Base-by-base conservation (phyloP, 805 yeast species). In the Candida succiphila region DNA sequence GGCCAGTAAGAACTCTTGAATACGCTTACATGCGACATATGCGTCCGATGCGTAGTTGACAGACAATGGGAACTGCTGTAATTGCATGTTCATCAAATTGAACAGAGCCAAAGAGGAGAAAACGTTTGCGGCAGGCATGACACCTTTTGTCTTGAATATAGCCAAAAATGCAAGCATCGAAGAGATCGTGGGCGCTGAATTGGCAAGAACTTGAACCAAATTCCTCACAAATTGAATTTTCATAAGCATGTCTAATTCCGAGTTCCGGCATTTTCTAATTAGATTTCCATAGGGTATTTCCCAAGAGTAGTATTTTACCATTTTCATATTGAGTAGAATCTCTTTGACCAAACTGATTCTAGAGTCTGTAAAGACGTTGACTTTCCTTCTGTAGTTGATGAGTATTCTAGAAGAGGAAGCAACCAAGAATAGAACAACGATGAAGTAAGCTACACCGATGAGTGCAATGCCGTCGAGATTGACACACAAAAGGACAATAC, bases 221-320 rank as follows among this genome's bases (percentile, higher is more conserved):
- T 73, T 82, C 51, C 88, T 73, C 20, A 73, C 51, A 28, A 76
- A 62, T 47, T 82, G 88, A 63, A 85, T 71, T 34, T 58, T 62
- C 40, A 75, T 67, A 38, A 88, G 67, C 32, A 64, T 60, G 4
- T 48, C 44, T 69, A 83, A 76, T 56, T 87, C 96, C 16, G 60
- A 49, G 0, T 50, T 46, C 51, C 96, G 71, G 19, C 72, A 63
- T 10, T 62, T 65, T 13, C 72, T 48, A 25, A 88, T 68, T 33
- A 67, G 60, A 8, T 65, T 53, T 34, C 66, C 65, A 51, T 85
- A 88, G 1, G 96, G 87, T 22, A 65, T 65, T 57, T 88, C 96
- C 96, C 96, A 88, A 1, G 94, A 83, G 52, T 87, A 88, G 52
- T 71, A 82, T 60, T 88, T 88, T 54, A 88, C 83, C 52, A 79